Conservation (phyloP, 2,329 filamentous ascomycete genomes). For the Talaromyces verruculosus region DNA sequence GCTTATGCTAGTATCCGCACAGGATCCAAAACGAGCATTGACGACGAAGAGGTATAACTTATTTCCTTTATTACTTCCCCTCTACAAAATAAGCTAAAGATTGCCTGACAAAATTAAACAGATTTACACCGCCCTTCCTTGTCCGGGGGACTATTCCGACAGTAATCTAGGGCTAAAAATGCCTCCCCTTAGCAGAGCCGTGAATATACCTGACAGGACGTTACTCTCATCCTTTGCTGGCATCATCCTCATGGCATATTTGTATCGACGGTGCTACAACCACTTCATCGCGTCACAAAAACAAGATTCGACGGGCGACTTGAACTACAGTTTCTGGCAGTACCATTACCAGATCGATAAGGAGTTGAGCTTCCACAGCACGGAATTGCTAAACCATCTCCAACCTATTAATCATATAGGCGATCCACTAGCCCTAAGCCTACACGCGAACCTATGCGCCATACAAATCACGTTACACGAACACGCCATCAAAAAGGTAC, state of each 20-base stretch:
- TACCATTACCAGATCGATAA: conserved; percentile 10
- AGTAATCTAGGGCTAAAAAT: not conserved
- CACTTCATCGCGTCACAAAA: conserved; percentile 7
- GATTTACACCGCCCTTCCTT: conserved; percentile 1
- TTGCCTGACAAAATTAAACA: not conserved
- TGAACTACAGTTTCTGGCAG: conserved; percentile 9
- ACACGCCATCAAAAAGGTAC: not conserved
- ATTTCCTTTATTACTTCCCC: not conserved
- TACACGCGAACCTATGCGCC: conserved; percentile 5
- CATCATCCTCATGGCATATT: conserved; percentile 2
- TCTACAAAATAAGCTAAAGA: not conserved
- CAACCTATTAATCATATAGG: not conserved
- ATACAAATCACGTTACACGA: conserved; percentile 1
- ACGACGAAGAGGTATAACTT: not conserved
- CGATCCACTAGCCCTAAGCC: not conserved
- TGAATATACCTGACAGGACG: not conserved
- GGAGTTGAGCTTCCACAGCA: not conserved
- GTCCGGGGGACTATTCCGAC: conserved; percentile 1
- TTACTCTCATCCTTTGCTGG: conserved; percentile 3
- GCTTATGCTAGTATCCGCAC: conserved; percentile 9
- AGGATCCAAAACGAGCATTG: not conserved
- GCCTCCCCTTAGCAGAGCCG: not conserved
- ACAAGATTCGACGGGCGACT: not conserved
- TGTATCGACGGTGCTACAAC: conserved; percentile 2
- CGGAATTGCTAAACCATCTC: not conserved